Base-by-base conservation (phyloP, 1,284 basidiomycete species). In the Tylopilus sp. region DNA sequence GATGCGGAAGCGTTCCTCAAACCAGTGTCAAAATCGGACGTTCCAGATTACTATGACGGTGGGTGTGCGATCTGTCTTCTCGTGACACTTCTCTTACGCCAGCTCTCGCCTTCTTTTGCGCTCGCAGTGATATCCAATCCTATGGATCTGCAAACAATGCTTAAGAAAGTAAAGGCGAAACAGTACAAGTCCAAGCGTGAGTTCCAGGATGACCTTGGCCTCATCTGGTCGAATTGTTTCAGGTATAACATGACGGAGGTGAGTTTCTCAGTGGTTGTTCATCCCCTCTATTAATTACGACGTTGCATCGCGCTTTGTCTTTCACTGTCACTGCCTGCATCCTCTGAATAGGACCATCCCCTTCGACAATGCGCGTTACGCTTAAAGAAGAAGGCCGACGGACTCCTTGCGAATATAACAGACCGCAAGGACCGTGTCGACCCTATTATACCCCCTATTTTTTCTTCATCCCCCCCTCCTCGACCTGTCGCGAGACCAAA, bases 191-290 rank as follows among this genome's bases (percentile, higher is more conserved):
- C 83, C 46, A 98, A 99, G 72, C 78, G 82, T 53, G 89, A 96
- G 61, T 99, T 99, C 68, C 86, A 87, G 54, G 85, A 89, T 53
- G 97, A 99, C 69, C 74, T 99, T 38, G 90, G 96, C 59, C 79
- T 97, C 53, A 98, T 99, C 59, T 99, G 96, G 96, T 83, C 86
- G 46, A 99, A 99, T 61, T 98, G 96, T 67, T 79, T 89, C 58
- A 81, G 79, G 11, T 99, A 98, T 70, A 99, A 99, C 66, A 86
- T 88, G 21, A 81, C 85, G 15, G 89, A 92, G 70, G 94, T 92
- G 59, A 52, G 83, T 74, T 16, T 18, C 28, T 21, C 31, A 6
- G 15, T 13, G 1, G 13, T 36, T 12, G n/a, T 28, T 26, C 13
- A 37, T 45, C 42, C 21, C 41, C 35, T 37, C 13, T 19, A 29